These are phyloP conservation scores for Annulohypoxylon truncatum DNA, from an alignment of 2,329 filamentous ascomycete genomes.

Conservation along the genomic window DNA sequence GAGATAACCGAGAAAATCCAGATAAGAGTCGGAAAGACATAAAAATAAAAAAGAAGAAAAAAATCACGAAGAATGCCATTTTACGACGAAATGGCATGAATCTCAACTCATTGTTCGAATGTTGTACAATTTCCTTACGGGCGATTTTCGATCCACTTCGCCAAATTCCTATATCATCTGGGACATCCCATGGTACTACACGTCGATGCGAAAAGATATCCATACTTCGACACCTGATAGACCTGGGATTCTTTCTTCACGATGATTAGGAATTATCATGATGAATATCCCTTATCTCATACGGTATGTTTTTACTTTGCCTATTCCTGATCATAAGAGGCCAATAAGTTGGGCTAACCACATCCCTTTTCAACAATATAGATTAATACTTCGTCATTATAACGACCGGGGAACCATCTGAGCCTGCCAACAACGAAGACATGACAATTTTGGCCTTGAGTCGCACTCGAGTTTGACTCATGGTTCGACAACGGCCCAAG, in stretches of 20 bases:
- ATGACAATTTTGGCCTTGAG: background rate
- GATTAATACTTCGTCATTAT: background rate
- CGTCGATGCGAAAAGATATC: background rate
- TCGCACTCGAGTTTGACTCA: background rate
- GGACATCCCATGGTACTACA: background rate
- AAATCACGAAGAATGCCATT: background rate
- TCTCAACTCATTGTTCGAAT: slow-evolving; percentile 12
- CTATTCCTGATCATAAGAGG: background rate
- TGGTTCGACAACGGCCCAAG: background rate
- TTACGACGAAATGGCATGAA: slow-evolving; percentile 7
- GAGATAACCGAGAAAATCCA: background rate
- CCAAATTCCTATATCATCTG: background rate
- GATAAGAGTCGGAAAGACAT: background rate
- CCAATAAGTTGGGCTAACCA: background rate
- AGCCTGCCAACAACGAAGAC: background rate
- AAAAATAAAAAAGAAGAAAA: background rate
- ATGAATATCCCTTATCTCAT: background rate
- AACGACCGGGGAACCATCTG: background rate
- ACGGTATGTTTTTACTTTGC: background rate
- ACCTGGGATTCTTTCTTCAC: background rate
- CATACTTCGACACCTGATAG: background rate
- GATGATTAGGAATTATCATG: background rate
- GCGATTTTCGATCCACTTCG: background rate
- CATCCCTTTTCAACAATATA: background rate
- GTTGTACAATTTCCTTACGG: background rate